Base-by-base conservation (phyloP, 192 early-diverging fungal genomes). In the Phlyctochytrium bullatum region DNA sequence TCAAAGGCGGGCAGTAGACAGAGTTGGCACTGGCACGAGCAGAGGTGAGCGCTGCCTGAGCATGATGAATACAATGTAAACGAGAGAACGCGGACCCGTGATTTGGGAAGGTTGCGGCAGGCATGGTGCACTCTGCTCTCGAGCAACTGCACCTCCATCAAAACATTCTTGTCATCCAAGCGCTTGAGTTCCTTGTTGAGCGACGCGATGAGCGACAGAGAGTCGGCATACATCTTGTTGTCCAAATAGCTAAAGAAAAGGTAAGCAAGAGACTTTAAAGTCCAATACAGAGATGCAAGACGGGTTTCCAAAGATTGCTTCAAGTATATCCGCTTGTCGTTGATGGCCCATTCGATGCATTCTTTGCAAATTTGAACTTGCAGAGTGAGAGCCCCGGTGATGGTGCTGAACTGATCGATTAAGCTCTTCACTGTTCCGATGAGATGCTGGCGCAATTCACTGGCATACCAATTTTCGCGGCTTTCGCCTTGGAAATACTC, bases 171-270 rank as follows among this genome's bases (percentile, higher is more conserved):
- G 83, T 99, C 97, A 83, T 99, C 97, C 51, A 99, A 77, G 52
- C 92, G 90, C 83, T 98, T 99, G n/a, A 99, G 84, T 83, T 97
- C 95, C 62, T 91, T 94, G 61, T 98, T 85, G 50, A 99, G 81
- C 51, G 84, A 76, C 52, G 83, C 82, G 47, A 95, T 94, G 60
- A 99, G 78, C 27, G 77, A 78, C 57, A 98, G 77, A 0, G 95
- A 90, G 60, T 98, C 95, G 36, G 92, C 87, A 69, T 98, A 97
- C 89, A 93, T 91, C 73, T 92, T 92, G 80, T 94, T 93, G 69
- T 96, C 93, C 36, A 98, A 79, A 74, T 92, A 89, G 25, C 85
- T 83, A 47, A 17, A 40, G 3, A 23, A 56, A 3, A 75, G 72
- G 60, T 17, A 31, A 31, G 6, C 23, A n/a, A 34, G 24, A 32